Evolutionary conservation across 768 basidiomycete genomes (phyloP).

Genomic region (Tricholoma matsutake): DNA sequence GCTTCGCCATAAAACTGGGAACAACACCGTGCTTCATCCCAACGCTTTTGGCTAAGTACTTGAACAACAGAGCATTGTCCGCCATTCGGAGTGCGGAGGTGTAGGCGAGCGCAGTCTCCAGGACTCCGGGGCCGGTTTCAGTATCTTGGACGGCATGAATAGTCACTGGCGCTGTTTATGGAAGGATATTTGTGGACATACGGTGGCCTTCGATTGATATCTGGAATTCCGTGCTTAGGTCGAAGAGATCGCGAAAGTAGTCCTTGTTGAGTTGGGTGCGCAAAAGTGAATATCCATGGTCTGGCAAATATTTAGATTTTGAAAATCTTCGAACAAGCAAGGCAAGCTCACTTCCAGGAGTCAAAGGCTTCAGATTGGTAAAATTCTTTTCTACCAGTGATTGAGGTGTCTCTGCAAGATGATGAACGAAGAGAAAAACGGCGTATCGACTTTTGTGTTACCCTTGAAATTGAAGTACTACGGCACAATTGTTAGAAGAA

Average conservation of each 20-base stretch:
- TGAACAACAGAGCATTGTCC: constrained; percentile 91
- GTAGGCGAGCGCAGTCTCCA: constrained; percentile 86
- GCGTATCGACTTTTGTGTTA: constrained; percentile 18
- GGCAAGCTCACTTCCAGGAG: constrained; percentile 83
- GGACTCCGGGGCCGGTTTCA: constrained; percentile 88
- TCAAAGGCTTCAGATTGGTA: constrained; percentile 69
- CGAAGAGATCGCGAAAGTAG: constrained; percentile 89
- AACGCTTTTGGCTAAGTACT: constrained; percentile 86
- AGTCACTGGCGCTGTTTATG: background rate
- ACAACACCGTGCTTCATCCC: constrained; percentile 87
- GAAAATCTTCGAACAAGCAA: background rate
- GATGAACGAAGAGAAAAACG: background rate
- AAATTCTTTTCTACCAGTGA: constrained; percentile 78
- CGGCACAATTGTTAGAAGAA: background rate
- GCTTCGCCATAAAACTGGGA: constrained; percentile 99
- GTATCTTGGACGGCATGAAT: constrained; percentile 53
- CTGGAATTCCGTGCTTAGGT: constrained; percentile 66
- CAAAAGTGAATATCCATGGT: constrained; percentile 96
- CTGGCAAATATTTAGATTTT: constrained; percentile 34
- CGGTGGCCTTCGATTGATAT: constrained; percentile 87
- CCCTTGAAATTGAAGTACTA: constrained; percentile 95
- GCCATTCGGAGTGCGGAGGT: constrained; percentile 78
- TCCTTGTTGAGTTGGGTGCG: constrained; percentile 85
- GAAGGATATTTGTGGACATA: constrained; percentile 30
- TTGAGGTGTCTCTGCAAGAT: constrained; percentile 69